These are phyloP conservation scores for Capsella bursapastoris DNA, from an alignment of 345 rosid species.

Conservation along the genomic window DNA sequence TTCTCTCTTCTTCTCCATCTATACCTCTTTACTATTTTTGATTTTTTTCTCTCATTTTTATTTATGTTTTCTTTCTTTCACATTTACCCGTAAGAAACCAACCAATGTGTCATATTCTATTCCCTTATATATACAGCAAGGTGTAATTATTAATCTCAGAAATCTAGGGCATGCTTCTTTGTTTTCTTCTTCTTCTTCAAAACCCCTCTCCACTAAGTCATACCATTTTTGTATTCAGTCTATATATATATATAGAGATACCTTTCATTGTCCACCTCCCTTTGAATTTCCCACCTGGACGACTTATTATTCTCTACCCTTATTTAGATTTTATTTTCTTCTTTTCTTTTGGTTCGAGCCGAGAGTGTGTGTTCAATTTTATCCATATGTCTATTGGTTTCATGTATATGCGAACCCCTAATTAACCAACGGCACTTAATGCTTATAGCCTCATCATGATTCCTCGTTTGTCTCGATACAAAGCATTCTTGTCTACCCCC, in stretches of 20 bases:
- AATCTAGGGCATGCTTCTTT: constrained; percentile 48
- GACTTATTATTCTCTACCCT: constrained; percentile 17
- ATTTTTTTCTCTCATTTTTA: constrained; percentile 5
- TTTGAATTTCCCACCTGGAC: constrained; percentile 38
- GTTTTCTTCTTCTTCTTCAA: constrained; percentile 25
- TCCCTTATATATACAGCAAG: constrained; percentile 37
- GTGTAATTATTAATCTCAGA: constrained; percentile 44
- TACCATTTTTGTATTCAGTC: constrained; percentile 35
- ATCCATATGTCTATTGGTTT: constrained; percentile 31
- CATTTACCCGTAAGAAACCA: constrained; percentile 37
- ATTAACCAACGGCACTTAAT: constrained; percentile 39
- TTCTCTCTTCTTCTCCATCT: constrained; percentile 34
- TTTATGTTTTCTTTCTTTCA: background rate
- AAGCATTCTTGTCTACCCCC: constrained; percentile 34
- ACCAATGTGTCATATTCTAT: constrained; percentile 41
- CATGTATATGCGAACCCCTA: constrained; percentile 33
- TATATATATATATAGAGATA: constrained; percentile 12
- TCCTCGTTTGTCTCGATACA: constrained; percentile 38
- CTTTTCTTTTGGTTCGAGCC: background rate
- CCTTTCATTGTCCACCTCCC: constrained; percentile 24
- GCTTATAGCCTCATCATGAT: constrained; percentile 41
- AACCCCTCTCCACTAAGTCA: constrained; percentile 32
- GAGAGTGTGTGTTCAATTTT: constrained; percentile 14
- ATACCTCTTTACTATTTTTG: constrained; percentile 28
- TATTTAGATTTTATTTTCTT: background rate